phyloP scores from a whole-genome alignment of 73 alveolate genomes.

The Urostyla sp. region DNA sequence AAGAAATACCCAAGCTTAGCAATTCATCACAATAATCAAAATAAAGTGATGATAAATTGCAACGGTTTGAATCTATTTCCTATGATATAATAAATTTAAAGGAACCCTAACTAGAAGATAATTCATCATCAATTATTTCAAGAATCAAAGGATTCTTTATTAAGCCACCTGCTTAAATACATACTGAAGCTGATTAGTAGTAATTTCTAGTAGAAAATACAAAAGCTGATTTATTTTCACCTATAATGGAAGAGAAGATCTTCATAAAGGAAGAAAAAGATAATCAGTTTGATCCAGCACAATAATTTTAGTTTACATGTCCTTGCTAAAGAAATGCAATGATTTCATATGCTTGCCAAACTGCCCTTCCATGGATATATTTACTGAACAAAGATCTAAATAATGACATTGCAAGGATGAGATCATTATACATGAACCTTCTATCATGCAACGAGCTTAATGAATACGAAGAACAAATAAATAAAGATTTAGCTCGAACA shows the following conservation, averaged over 20 bases:
- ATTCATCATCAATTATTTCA: background rate
- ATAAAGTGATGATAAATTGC: too few relatives aligned
- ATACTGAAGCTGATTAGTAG: constrained; percentile 3
- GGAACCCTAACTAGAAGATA: constrained; percentile 16
- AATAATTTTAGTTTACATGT: constrained; percentile 1
- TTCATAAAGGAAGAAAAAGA: constrained; percentile 1
- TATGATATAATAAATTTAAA: constrained; percentile 2
- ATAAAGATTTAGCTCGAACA: constrained; percentile 41
- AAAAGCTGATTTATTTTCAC: constrained; percentile 26
- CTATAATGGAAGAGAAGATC: constrained; percentile 27
- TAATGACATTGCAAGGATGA: constrained; percentile 27
- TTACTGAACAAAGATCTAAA: background rate
- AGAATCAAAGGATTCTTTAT: background rate
- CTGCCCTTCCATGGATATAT: constrained; percentile 4
- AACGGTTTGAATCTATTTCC: too few relatives aligned
- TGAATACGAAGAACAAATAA: constrained; percentile 39
- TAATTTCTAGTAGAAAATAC: background rate
- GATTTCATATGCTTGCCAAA: background rate
- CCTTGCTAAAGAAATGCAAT: background rate
- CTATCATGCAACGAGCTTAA: constrained; percentile 17
- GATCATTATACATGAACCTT: background rate
- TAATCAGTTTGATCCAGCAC: background rate
- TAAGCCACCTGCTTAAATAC: background rate
- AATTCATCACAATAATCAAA: too few relatives aligned
- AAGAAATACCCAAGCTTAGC: too few relatives aligned